These are phyloP conservation scores for Datura wrightii DNA, from an alignment of 257 asterid species.

Conservation along the genomic window DNA sequence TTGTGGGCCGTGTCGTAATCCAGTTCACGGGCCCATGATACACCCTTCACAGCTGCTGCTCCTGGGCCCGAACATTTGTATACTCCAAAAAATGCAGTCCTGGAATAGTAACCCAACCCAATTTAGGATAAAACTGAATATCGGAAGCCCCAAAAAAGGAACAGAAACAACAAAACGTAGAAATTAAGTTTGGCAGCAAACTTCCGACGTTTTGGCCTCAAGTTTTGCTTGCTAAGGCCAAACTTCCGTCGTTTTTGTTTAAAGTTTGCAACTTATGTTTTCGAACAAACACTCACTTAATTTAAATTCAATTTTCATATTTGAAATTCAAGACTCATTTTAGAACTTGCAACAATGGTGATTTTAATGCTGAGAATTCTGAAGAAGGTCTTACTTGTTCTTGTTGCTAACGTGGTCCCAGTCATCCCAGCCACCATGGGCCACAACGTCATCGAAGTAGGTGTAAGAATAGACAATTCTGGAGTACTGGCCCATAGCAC, in stretches of 20 bases:
- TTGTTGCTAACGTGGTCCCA: conserved; percentile 84
- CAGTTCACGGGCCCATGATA: conserved; percentile 58
- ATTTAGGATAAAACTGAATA: background rate
- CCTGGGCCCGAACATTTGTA: conserved; percentile 57
- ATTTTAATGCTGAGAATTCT: too few species aligned
- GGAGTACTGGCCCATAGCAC: conserved; percentile 91
- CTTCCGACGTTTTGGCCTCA: too few species aligned
- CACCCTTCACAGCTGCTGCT: conserved; percentile 63
- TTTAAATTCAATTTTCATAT: background rate
- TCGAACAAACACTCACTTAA: too few species aligned
- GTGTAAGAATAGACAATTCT: conserved; percentile 77
- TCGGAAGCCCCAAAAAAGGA: background rate
- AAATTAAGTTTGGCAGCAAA: too few species aligned
- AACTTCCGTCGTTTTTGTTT: too few species aligned
- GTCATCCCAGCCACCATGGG: conserved; percentile 98
- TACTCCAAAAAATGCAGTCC: conserved; percentile 54
- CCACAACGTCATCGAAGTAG: conserved; percentile 70
- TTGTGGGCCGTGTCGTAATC: conserved; percentile 53
- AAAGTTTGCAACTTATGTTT: too few species aligned
- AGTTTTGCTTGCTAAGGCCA: too few species aligned
- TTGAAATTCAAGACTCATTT: background rate
- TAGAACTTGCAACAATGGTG: background rate
- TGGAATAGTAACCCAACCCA: conserved; percentile 23
- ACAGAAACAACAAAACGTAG: too few species aligned
- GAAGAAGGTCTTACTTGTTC: conserved; percentile 55